phyloP scores from a whole-genome alignment of 306 rosid species.

The Astragalus membranaceus region DNA sequence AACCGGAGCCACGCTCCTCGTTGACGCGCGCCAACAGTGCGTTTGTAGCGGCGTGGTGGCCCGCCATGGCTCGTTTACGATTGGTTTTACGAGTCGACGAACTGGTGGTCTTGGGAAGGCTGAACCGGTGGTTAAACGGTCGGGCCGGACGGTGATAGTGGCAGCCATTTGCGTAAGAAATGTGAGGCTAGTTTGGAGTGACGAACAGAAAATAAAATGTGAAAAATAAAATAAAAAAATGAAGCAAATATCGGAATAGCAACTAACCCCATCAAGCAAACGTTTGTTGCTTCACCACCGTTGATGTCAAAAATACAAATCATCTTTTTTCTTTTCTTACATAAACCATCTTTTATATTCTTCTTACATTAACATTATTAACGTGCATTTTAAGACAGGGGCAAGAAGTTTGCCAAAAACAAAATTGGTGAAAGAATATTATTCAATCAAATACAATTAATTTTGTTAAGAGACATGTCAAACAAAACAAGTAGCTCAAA shows the following conservation, averaged over 20 bases:
- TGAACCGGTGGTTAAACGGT: constrained; percentile 60
- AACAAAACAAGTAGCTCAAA: too few species aligned
- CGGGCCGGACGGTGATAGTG: constrained; percentile 77
- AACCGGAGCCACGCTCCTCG: constrained; percentile 37
- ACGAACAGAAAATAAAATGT: neutral
- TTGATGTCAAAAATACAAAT: neutral
- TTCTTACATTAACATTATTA: too few species aligned
- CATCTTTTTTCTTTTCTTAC: too few species aligned
- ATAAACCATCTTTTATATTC: too few species aligned
- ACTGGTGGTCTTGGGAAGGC: constrained; percentile 34
- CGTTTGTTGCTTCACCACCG: neutral
- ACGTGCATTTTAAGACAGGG: too few species aligned
- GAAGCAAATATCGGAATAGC: neutral
- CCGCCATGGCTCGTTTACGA: constrained; percentile 25
- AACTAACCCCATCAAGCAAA: neutral
- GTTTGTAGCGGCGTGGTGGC: constrained; percentile 8
- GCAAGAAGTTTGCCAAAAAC: too few species aligned
- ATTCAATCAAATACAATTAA: too few species aligned
- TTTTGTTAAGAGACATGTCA: too few species aligned
- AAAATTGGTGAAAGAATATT: too few species aligned
- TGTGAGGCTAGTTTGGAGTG: constrained; percentile 22
- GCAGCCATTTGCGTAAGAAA: constrained; percentile 44
- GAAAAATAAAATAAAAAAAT: neutral
- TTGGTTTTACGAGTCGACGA: constrained; percentile 19
- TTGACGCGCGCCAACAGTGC: constrained; percentile 21